Evolutionary conservation across 1,139 yeast genomes (phyloP), one percentile per base, ranked within the genome.

Genomic region (Candida frijolesensis): DNA sequence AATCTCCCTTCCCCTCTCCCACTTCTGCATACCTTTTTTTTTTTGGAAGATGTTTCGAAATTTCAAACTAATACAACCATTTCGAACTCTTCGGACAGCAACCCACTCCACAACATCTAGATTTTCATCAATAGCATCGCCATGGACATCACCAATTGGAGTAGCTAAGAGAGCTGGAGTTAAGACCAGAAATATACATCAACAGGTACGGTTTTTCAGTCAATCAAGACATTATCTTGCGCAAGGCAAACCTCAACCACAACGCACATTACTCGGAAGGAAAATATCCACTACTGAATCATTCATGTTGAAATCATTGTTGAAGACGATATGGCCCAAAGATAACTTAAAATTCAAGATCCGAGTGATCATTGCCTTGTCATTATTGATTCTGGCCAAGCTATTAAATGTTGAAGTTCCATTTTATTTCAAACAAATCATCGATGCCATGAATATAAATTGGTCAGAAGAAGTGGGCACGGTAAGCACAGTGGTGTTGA

Each of bases 351-450:
- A 85, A 47, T 90, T 89, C 55, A 87, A 84, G 63, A 62, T 82
- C 37, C 74, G 99, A 45, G 99, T 94, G 0, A 69, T 87, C 0
- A 58, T 87, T 8, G 97, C 99, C 0, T 65, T 94, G 27, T 62
- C 84, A 0, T 69, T 94, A 49, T 77, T 94, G 55, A 80, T 95
- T 6, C 84, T 84, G 0, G 88, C 97, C 29, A 94, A 94, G 65
- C 63, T 94, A 7, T 74, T 94, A 44, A 95, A 92, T 65, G 97
- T 94, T 5, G 96, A 94, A 65, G 99, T 94, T 3, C 99, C 99
- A 0, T 92, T 94, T 62, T 90, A 83, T 67, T 94, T 94, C 78
- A 95, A 94, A 63, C 79, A 82, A 43, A 92, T 91, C 48, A 85
- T 94, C 44, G 99, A 94, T 70, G 82, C 84, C 14, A 92, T 94